These are phyloP conservation scores for Trifolium pratense DNA, from an alignment of 306 rosid genomes.

Conservation along the genomic window DNA sequence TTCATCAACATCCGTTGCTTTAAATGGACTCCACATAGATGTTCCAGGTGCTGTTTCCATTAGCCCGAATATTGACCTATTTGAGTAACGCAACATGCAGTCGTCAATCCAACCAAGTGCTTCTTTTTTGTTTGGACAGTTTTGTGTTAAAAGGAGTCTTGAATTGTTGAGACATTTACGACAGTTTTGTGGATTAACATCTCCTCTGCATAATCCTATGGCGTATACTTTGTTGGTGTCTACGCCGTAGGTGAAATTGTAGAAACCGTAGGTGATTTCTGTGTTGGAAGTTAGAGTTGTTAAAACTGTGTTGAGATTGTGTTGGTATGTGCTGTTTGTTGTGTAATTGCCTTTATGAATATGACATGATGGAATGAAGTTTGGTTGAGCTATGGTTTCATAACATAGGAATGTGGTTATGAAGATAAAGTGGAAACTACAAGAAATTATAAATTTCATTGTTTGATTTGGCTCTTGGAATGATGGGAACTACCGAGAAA, in stretches of 20 bases:
- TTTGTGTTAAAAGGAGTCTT: not conserved
- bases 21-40: not conserved
- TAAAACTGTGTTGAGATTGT: slow-evolving; percentile 49
- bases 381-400: not conserved
- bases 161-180: slow-evolving; percentile 45
- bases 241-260: slow-evolving; percentile 38
- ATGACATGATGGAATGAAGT: not conserved
- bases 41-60: not conserved
- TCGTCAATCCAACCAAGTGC: slow-evolving; percentile 41
- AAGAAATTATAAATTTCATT: not conserved
- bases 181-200: slow-evolving; percentile 37
- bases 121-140: slow-evolving; percentile 50
- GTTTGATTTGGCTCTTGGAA: not conserved
- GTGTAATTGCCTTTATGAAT: slow-evolving; percentile 41
- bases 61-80: not conserved
- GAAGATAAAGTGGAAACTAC: not conserved
- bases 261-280: slow-evolving; percentile 40
- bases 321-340: slow-evolving; percentile 41
- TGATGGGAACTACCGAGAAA: no score
- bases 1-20: not conserved
- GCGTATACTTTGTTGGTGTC: slow-evolving; percentile 40
- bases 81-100: slow-evolving; percentile 48
- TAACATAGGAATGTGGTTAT: not conserved
- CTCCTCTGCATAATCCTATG: slow-evolving; percentile 53
- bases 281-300: slow-evolving; percentile 39